Percentiles rank a stretch among this genome's conserved stretches.
Conservation (phyloP, 176 grass and related monocot genomes). For the Oropetium thomaeum region DNA sequence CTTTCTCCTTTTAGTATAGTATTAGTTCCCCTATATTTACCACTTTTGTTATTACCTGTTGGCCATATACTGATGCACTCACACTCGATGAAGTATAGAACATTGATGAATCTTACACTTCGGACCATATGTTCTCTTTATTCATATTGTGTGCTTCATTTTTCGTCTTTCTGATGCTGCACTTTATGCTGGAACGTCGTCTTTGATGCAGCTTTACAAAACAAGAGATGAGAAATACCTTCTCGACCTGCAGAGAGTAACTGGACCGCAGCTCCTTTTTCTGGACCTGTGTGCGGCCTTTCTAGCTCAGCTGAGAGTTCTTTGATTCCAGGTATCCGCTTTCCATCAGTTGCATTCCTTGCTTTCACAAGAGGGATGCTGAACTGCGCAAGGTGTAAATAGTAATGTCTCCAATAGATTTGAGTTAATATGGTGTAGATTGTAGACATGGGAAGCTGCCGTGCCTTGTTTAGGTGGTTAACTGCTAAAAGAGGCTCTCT, state of each 20-base stretch:
- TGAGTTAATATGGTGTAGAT: constrained; percentile 35
- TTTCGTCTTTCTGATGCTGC: constrained; percentile 5
- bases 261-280: constrained; percentile 72
- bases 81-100: background rate
- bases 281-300: constrained; percentile 78
- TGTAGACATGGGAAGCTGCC: constrained; percentile 26
- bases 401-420: constrained; percentile 37
- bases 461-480: constrained; percentile 7
- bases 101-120: background rate
- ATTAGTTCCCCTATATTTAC: background rate
- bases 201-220: constrained; percentile 71
- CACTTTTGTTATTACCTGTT: background rate
- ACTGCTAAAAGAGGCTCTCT: constrained; percentile 14
- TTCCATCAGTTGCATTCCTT: constrained; percentile 6
- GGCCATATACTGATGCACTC: background rate
- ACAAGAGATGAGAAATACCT: constrained; percentile 84
- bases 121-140: background rate
- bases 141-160: background rate
- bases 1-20: background rate
- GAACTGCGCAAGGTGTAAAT: constrained; percentile 38
- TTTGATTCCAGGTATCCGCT: constrained; percentile 32
- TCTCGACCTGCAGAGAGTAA: constrained; percentile 74
- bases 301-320: constrained; percentile 71
- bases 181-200: background rate
- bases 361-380: constrained; percentile 16